Conservation (phyloP, 2,329 filamentous ascomycete genomes). For the Aspergillus neoniger region DNA sequence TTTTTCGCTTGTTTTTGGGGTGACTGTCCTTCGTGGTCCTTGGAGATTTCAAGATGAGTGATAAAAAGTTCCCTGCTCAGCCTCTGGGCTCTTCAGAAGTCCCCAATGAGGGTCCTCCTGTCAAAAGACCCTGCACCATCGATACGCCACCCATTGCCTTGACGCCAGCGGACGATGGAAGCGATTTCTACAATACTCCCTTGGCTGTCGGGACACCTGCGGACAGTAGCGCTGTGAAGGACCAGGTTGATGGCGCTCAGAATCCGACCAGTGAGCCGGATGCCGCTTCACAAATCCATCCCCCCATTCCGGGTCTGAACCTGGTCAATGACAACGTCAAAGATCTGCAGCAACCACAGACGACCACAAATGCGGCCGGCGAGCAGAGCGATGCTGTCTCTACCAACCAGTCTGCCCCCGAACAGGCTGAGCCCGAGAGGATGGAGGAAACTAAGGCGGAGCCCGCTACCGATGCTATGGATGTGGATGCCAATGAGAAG, state of each 20-base stretch:
- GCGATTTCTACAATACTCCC: conserved; percentile 47
- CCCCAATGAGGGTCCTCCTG: conserved; percentile 24
- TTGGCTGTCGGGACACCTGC: conserved; percentile 33
- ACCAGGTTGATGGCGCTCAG: conserved; percentile 6
- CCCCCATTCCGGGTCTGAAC: conserved; percentile 41
- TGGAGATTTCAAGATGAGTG: background rate
- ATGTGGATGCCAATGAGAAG: conserved; percentile 24
- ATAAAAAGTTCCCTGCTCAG: background rate
- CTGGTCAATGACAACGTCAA: conserved; percentile 31
- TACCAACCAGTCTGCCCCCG: background rate
- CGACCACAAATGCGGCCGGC: background rate
- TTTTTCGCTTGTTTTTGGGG: background rate
- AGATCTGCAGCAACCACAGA: conserved; percentile 14
- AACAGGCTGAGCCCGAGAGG: conserved; percentile 7
- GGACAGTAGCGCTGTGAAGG: conserved; percentile 6
- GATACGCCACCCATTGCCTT: conserved; percentile 34
- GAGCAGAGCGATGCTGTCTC: background rate
- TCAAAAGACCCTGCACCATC: conserved; percentile 30
- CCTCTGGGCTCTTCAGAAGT: background rate
- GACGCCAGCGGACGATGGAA: conserved; percentile 40
- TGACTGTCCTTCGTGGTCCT: background rate
- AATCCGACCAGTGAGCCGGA: conserved; percentile 16
- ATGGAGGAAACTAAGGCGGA: conserved; percentile 9
- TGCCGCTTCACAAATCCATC: conserved; percentile 20
- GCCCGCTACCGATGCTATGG: conserved; percentile 28